These are phyloP conservation scores for Daldinia sp. DNA, from an alignment of 2,329 filamentous ascomycete genomes.

Conservation along the genomic window DNA sequence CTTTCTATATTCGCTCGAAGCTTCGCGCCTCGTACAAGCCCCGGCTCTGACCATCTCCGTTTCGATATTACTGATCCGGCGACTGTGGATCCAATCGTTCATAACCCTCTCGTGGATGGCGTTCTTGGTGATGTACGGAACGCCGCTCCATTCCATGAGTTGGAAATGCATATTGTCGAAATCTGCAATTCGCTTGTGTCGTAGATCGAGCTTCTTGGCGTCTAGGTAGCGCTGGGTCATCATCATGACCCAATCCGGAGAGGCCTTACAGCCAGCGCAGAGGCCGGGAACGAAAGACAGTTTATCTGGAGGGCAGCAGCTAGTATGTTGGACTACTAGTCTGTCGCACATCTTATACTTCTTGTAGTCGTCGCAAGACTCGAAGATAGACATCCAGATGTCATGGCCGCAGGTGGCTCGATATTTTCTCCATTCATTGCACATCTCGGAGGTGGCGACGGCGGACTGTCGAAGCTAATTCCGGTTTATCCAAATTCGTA, in stretches of 20 bases:
- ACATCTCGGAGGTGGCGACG: neutral
- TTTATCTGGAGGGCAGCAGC: neutral
- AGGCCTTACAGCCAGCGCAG: constrained; percentile 1
- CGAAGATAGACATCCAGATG: neutral
- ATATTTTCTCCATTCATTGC: neutral
- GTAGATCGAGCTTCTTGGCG: neutral
- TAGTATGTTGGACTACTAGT: neutral
- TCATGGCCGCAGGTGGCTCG: neutral
- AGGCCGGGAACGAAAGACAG: neutral
- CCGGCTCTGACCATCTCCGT: constrained; percentile 11
- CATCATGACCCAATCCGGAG: neutral
- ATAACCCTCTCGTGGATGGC: constrained; percentile 8
- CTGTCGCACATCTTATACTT: neutral
- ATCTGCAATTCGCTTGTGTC: neutral
- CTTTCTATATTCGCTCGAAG: no score
- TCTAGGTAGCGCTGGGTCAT: constrained; percentile 8
- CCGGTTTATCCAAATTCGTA: neutral
- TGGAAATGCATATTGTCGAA: constrained; percentile 1
- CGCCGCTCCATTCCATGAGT: neutral
- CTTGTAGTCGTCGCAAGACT: neutral
- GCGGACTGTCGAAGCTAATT: neutral
- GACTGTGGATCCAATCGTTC: neutral
- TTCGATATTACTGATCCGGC: neutral
- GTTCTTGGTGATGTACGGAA: constrained; percentile 6
- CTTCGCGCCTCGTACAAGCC: neutral